These are phyloP conservation scores for Datura wrightii DNA, from an alignment of 257 asterid species.

Conservation along the genomic window DNA sequence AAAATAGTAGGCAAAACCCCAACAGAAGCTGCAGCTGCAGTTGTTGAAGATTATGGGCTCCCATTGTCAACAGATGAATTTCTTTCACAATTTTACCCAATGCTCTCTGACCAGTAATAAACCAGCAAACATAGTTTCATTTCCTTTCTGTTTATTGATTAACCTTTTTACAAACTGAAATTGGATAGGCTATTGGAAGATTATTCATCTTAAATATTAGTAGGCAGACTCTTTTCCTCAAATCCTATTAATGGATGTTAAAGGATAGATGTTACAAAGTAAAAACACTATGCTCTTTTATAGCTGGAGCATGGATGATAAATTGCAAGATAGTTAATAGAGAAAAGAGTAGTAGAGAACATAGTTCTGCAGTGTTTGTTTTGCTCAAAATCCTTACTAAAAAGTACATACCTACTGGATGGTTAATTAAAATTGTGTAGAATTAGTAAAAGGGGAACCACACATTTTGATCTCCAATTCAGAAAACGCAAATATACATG, in stretches of 20 bases:
- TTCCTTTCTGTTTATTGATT: constrained; percentile 15
- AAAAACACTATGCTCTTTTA: neutral
- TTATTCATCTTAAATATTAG: neutral
- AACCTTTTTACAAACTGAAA: neutral
- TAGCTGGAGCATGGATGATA: constrained; percentile 16
- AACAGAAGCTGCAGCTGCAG: constrained; percentile 72
- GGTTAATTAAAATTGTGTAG: neutral
- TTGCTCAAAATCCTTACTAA: constrained; percentile 10
- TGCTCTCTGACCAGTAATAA: constrained; percentile 67
- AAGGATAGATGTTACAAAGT: neutral
- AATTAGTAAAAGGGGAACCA: neutral
- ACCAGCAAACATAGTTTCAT: constrained; percentile 28
- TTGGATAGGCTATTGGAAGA: neutral
- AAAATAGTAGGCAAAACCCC: constrained; percentile 75
- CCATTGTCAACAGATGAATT: constrained; percentile 67
- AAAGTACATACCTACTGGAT: neutral
- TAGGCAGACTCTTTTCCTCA: neutral
- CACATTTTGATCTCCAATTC: neutral
- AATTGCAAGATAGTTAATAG: neutral
- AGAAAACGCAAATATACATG: constrained; percentile 11
- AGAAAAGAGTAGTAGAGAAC: neutral
- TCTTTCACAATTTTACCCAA: constrained; percentile 63
- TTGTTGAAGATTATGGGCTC: constrained; percentile 75
- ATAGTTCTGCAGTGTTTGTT: neutral
- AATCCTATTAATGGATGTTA: neutral